Conservation (phyloP, 768 basidiomycete genomes). For the Pilatotrama ljubarskyi region DNA sequence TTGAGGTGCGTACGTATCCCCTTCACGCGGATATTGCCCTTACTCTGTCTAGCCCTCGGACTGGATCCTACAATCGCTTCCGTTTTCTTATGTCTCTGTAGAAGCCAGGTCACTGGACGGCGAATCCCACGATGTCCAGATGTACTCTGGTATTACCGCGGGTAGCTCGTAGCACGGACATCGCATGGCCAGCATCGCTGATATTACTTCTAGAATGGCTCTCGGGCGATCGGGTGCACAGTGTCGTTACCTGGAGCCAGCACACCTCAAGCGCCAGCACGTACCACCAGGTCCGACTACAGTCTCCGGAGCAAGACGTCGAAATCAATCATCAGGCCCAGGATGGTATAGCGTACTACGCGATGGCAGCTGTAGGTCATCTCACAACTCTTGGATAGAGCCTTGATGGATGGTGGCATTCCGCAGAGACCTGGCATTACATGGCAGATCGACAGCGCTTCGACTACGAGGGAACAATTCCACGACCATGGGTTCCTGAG, state of each 20-base stretch:
- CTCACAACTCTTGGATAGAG: too few relatives aligned
- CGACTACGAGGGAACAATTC: background rate
- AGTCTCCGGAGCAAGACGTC: background rate
- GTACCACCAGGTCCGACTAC: slow-evolving; percentile 12
- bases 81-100: slow-evolving; percentile 40
- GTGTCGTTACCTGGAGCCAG: slow-evolving; percentile 10
- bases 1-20: too few relatives aligned
- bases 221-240: background rate
- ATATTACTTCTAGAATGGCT: slow-evolving; percentile 8
- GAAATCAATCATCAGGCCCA: slow-evolving; percentile 11
- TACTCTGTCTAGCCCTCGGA: slow-evolving; percentile 32
- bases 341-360: slow-evolving; percentile 16
- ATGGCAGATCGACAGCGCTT: background rate
- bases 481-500: too few relatives aligned
- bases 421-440: background rate
- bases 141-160: slow-evolving; percentile 42
- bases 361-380: slow-evolving; percentile 8
- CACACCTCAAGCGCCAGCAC: background rate
- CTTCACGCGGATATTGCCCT: too few relatives aligned
- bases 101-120: slow-evolving; percentile 34
- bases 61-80: slow-evolving; percentile 39
- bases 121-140: slow-evolving; percentile 34
- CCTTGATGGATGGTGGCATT: background rate
- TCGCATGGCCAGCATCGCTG: background rate
- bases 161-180: slow-evolving; percentile 24